Evolutionary conservation across 441 rosid species (phyloP), one percentile per base, ranked within the genome.

Genomic region (Eutrema salsugineum): DNA sequence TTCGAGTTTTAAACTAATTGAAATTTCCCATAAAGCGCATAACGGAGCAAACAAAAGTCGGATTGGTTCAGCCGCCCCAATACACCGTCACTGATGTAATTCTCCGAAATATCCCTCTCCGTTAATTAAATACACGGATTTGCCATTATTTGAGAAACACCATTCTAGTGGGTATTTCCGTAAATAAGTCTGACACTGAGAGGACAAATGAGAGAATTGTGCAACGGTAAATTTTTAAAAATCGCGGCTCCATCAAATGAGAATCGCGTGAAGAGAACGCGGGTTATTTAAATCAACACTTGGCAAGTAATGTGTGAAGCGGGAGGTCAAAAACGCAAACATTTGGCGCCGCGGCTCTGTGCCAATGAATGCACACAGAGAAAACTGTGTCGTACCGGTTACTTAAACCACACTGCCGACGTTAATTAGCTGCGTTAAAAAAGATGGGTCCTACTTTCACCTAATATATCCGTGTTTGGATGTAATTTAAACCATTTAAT

Each of bases 211-310:
- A 36, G 63, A 63, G 36, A 75, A 22, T 47, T 42, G 15, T 42
- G 15, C 49, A 40, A 76, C 79, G 56, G 71, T 62, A 63, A 14
- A 14, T 7, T 22, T 17, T 0, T n/a, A 44, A 68, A 56, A 30
- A 44, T 17, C 40, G 67, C 19, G 38, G 70, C 59, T 62, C 22
- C 53, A 20, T 47, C 36, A 56, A 55, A 63, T 63, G 58, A 63
- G 66, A 69, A 63, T 56, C 68, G 68, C 63, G 76, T 74, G 78
- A 33, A 42, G 14, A 9, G 40, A 32, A 67, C 78, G 72, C 68
- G 54, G 68, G 44, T 15, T 49, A 42, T 48, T 59, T 43, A 76
- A 28, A 42, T 10, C 1, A 17, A 68, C 72, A 77, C 61, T 67
- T 58, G 72, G 50, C 8, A 28, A 39, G 32, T 57, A 12, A 39